Evolutionary conservation across 768 basidiomycete genomes (phyloP).

Genomic region (Tricholoma sp.): DNA sequence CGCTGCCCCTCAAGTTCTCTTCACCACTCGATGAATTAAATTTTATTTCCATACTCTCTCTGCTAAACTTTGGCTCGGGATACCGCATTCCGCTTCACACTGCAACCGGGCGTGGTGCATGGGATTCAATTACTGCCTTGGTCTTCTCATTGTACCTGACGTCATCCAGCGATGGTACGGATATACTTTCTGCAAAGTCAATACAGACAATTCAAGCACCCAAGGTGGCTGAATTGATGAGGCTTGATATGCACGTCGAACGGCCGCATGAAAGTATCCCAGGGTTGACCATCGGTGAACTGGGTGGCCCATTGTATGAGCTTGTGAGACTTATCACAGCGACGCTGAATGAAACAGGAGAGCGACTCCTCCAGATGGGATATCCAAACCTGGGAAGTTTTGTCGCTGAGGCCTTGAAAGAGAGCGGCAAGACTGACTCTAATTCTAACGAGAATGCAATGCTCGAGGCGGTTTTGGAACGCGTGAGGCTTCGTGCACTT

Average conservation of each 20-base stretch:
- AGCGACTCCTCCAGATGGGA: conserved; percentile 51
- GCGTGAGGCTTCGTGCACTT: conserved; percentile 35
- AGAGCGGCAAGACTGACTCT: conserved; percentile 33
- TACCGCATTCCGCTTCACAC: conserved; percentile 71
- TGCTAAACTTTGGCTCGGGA: conserved; percentile 82
- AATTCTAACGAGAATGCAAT: conserved; percentile 26
- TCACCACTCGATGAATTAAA: conserved; percentile 74
- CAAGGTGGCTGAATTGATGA: conserved; percentile 70
- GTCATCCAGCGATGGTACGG: conserved; percentile 49
- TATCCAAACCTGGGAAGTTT: conserved; percentile 73
- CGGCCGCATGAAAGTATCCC: conserved; percentile 61
- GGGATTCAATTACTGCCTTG: conserved; percentile 76
- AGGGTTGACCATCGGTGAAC: conserved; percentile 69
- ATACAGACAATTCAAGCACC: conserved; percentile 48
- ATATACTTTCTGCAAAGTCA: conserved; percentile 63
- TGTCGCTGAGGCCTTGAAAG: conserved; percentile 62
- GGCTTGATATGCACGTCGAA: conserved; percentile 66
- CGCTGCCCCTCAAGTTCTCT: conserved; percentile 76
- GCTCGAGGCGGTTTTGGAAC: conserved; percentile 59
- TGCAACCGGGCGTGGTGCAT: conserved; percentile 74
- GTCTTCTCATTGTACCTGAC: conserved; percentile 69
- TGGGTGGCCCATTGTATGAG: conserved; percentile 70
- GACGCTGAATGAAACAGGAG: conserved; percentile 71
- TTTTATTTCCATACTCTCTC: conserved; percentile 68
- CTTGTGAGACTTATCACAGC: conserved; percentile 62